Conservation (phyloP, 2,329 filamentous ascomycete genomes). For the Madurella fahalii region DNA sequence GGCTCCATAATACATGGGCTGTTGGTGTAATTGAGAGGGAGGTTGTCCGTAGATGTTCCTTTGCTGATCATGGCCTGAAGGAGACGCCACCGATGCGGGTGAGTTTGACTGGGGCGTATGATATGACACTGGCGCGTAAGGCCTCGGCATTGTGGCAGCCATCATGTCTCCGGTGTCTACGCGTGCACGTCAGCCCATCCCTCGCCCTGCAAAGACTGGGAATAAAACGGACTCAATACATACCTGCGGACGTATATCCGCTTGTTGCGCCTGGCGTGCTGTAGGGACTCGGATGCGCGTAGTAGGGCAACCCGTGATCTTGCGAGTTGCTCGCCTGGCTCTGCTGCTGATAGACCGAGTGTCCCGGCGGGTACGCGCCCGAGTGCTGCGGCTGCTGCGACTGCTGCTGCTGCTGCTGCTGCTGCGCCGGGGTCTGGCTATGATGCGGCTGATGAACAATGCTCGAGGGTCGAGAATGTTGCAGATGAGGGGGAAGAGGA, state of each 20-base stretch:
- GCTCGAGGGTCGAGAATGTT: conserved; percentile 68
- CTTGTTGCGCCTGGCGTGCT: conserved; percentile 75
- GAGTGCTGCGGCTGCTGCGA: conserved; percentile 51
- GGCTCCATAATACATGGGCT: conserved; percentile 70
- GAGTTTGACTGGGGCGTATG: conserved; percentile 95
- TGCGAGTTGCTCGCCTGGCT: conserved; percentile 58
- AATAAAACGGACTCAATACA: conserved; percentile 36
- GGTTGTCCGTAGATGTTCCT: conserved; percentile 80
- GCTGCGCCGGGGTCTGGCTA: conserved; percentile 58
- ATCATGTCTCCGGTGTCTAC: conserved; percentile 62
- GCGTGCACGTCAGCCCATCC: conserved; percentile 7
- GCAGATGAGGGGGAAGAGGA: conserved; percentile 61
- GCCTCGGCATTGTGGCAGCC: conserved; percentile 68
- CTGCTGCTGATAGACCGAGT: conserved; percentile 66
- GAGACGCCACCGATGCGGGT: conserved; percentile 86
- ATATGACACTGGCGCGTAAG: conserved; percentile 85
- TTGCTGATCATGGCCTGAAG: conserved; percentile 84
- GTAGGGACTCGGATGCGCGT: conserved; percentile 76
- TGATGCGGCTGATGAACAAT: conserved; percentile 71
- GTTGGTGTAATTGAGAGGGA: conserved; percentile 71
- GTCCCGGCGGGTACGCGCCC: conserved; percentile 63
- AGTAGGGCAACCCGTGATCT: conserved; percentile 60
- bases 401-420: conserved; percentile 49
- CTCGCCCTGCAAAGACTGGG: background rate
- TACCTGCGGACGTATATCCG: conserved; percentile 84